These are phyloP conservation scores for Ogataea zsoltii DNA, from an alignment of 805 yeast genomes.

Conservation along the genomic window DNA sequence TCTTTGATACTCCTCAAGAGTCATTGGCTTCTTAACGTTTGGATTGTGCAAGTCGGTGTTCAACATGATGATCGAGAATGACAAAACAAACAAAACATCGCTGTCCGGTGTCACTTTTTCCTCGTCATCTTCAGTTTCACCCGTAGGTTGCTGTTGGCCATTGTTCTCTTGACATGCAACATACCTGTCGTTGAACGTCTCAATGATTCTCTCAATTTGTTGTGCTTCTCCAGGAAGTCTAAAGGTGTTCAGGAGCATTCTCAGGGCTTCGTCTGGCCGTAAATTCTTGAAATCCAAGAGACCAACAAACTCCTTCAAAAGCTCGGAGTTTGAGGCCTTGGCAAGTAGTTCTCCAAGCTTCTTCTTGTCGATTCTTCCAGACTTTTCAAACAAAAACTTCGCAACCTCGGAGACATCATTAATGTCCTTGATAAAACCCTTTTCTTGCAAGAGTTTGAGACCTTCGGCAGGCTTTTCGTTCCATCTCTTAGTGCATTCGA, in stretches of 20 bases:
- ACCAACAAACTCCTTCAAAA: constrained; percentile 64
- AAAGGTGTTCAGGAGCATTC: constrained; percentile 78
- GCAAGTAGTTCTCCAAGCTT: constrained; percentile 84
- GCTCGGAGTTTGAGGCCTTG: constrained; percentile 62
- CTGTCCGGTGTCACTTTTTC: constrained; percentile 68
- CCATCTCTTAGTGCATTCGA: constrained; percentile 71
- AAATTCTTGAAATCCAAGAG: constrained; percentile 73
- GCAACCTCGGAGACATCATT: constrained; percentile 67
- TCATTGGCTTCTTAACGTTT: constrained; percentile 89
- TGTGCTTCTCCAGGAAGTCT: constrained; percentile 97
- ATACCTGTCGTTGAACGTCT: constrained; percentile 79
- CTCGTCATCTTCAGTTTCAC: constrained; percentile 28
- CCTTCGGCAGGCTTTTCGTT: constrained; percentile 82
- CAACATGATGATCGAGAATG: constrained; percentile 90
- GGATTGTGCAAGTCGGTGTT: constrained; percentile 95
- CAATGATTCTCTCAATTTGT: constrained; percentile 91
- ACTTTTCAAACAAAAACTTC: constrained; percentile 69
- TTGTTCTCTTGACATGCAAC: constrained; percentile 51
- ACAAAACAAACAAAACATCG: constrained; percentile 85
- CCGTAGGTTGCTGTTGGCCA: constrained; percentile 6
- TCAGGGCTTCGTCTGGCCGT: constrained; percentile 90
- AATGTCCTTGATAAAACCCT: constrained; percentile 56
- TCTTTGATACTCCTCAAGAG: constrained; percentile 73
- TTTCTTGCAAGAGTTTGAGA: constrained; percentile 58
- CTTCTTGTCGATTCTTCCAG: constrained; percentile 83